Percentiles rank a stretch among this genome's conserved stretches.
Conservation (phyloP, 2,329 filamentous ascomycete species). For the Aspergillus sp. region DNA sequence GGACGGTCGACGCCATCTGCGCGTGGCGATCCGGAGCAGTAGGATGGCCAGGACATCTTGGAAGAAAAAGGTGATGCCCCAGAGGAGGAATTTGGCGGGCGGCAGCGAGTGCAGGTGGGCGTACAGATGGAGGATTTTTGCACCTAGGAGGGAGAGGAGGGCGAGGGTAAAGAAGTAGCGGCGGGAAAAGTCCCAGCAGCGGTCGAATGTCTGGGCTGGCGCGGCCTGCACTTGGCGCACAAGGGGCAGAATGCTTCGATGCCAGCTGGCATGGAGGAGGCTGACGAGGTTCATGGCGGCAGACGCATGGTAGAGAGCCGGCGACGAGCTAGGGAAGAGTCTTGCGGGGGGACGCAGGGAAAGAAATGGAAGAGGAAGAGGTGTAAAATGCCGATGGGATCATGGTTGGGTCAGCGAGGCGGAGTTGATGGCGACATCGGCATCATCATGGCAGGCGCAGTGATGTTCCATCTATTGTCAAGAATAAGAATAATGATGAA, state of each 20-base stretch:
- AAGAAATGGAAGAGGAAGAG: not conserved
- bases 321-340: no score
- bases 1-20: conserved; percentile 20
- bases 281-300: conserved; percentile 8
- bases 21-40: conserved; percentile 20
- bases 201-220: conserved; percentile 18
- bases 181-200: conserved; percentile 26
- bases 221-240: conserved; percentile 12
- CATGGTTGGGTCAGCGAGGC: not conserved
- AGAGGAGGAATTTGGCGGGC: conserved; percentile 19
- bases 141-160: conserved; percentile 24
- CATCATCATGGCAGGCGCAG: no score
- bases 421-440: no score
- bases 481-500: no score
- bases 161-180: conserved; percentile 30
- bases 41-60: conserved; percentile 28
- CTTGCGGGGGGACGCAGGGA: no score
- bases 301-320: not conserved
- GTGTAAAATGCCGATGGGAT: not conserved
- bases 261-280: conserved; percentile 2
- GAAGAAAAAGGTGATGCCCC: conserved; percentile 29
- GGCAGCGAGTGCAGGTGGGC: conserved; percentile 26
- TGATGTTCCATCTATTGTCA: no score
- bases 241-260: conserved; percentile 3
- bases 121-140: conserved; percentile 27